Evolutionary conservation across 2,329 filamentous ascomycete species (phyloP).

Genomic region (Sarocladium kiliense): DNA sequence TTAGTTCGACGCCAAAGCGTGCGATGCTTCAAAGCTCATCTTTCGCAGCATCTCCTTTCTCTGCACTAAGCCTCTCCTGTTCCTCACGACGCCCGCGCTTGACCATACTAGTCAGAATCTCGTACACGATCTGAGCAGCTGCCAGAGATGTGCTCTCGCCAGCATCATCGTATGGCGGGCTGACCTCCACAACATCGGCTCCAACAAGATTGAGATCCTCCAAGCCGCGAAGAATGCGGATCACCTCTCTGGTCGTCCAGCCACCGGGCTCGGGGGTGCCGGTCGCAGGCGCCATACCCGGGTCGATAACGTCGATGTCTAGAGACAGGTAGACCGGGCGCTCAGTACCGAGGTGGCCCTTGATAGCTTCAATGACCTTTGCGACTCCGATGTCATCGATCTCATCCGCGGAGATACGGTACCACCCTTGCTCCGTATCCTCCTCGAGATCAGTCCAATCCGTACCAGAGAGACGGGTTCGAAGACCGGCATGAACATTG

Average conservation of each 20-base stretch:
- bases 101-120: conserved; percentile 70
- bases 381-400: conserved; percentile 70
- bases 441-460: conserved; percentile 64
- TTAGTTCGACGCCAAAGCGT: too few relatives aligned
- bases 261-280: conserved; percentile 81
- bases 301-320: conserved; percentile 75
- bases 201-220: conserved; percentile 76
- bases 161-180: conserved; percentile 71
- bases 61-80: not conserved
- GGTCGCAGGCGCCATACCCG: conserved; percentile 55
- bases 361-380: conserved; percentile 61
- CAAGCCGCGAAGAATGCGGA: conserved; percentile 70
- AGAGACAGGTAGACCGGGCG: conserved; percentile 67
- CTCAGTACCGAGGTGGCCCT: conserved; percentile 59
- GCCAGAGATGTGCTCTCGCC: conserved; percentile 75
- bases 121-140: conserved; percentile 74
- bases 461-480: conserved; percentile 63
- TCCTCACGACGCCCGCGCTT: conserved; percentile 31
- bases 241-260: conserved; percentile 79
- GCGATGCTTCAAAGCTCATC: not conserved
- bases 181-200: conserved; percentile 80
- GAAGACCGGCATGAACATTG: conserved; percentile 72
- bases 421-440: conserved; percentile 68
- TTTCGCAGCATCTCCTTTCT: not conserved
- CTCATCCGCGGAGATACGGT: conserved; percentile 72